phyloP scores from a whole-genome alignment of 805 yeast genomes.

The Metschnikowia aberdeeniae region DNA sequence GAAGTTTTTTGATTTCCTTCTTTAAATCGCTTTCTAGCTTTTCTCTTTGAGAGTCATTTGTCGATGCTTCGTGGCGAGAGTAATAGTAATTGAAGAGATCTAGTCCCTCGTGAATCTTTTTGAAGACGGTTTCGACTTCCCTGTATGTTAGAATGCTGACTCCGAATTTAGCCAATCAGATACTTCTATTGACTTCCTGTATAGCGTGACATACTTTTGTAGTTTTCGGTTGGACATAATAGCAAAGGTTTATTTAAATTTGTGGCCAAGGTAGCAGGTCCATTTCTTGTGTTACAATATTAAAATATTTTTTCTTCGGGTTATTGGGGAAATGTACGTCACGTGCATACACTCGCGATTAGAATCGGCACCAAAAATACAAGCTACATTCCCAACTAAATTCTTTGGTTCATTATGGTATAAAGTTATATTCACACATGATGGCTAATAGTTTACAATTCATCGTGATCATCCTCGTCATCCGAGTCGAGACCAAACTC shows the following conservation, averaged over 20 bases:
- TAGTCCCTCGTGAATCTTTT: slow-evolving; percentile 43
- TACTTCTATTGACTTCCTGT: neutral
- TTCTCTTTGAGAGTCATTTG: slow-evolving; percentile 40
- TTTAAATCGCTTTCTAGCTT: slow-evolving; percentile 42
- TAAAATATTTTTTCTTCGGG: slow-evolving; percentile 8
- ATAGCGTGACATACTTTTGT: slow-evolving; percentile 18
- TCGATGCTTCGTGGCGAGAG: slow-evolving; percentile 37
- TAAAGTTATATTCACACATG: neutral
- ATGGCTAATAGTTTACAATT: slow-evolving; percentile 25
- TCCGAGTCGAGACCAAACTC: slow-evolving; percentile 31
- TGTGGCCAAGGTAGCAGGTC: slow-evolving; percentile 15
- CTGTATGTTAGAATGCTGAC: slow-evolving; percentile 20
- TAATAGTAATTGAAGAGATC: slow-evolving; percentile 43
- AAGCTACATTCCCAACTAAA: neutral
- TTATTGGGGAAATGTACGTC: slow-evolving; percentile 1
- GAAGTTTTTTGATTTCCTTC: slow-evolving; percentile 43
- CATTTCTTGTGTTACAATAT: slow-evolving; percentile 11
- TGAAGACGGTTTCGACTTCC: slow-evolving; percentile 41
- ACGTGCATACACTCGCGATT: slow-evolving; percentile 1
- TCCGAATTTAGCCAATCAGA: neutral
- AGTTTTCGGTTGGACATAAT: slow-evolving; percentile 20
- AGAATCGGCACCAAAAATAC: neutral
- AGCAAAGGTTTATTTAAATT: slow-evolving; percentile 1
- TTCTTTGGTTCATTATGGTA: neutral
- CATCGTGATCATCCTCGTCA: slow-evolving; percentile 43